phyloP scores from a whole-genome alignment of 331 rosid genomes.

The Cydonia oblonga region DNA sequence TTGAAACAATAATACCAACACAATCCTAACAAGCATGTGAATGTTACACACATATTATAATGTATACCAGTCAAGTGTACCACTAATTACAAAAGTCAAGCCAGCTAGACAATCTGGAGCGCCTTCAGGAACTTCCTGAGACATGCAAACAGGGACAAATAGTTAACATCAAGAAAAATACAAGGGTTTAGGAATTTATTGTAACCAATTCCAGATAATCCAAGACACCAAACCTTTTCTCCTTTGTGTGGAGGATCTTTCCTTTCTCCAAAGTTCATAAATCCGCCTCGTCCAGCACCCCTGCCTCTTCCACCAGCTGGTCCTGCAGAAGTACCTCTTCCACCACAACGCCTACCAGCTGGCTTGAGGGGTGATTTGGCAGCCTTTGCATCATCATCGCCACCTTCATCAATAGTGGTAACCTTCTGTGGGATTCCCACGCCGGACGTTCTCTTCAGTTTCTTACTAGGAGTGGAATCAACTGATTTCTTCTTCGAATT shows the following conservation, averaged over 20 bases:
- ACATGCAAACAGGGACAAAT: slow-evolving; percentile 21
- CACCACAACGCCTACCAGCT: slow-evolving; percentile 72
- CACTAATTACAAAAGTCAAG: slow-evolving; percentile 86
- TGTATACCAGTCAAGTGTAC: slow-evolving; percentile 85
- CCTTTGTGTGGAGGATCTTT: slow-evolving; percentile 97
- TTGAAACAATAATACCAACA: background rate
- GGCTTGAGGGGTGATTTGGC: slow-evolving; percentile 29
- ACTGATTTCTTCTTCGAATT: slow-evolving; percentile 31
- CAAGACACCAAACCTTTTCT: slow-evolving; percentile 55
- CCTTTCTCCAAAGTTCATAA: slow-evolving; percentile 94
- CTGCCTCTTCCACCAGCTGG: slow-evolving; percentile 78
- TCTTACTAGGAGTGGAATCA: slow-evolving; percentile 48
- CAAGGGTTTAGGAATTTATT: too few species aligned
- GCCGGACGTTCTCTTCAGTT: slow-evolving; percentile 61
- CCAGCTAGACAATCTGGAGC: slow-evolving; percentile 76
- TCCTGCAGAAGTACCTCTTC: slow-evolving; percentile 49
- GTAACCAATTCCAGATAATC: slow-evolving; percentile 8
- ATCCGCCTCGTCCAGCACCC: slow-evolving; percentile 85
- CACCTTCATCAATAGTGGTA: slow-evolving; percentile 37
- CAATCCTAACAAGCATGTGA: background rate
- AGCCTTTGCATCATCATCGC: slow-evolving; percentile 39
- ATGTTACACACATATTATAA: background rate
- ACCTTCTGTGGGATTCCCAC: slow-evolving; percentile 38
- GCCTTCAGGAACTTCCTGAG: slow-evolving; percentile 92
- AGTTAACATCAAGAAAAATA: slow-evolving; percentile 4